Percentiles rank a stretch among this genome's conserved stretches.
These are phyloP conservation scores for Aspergillus puulaauensis DNA, from an alignment of 2,329 filamentous ascomycete genomes.

Conservation along the genomic window DNA sequence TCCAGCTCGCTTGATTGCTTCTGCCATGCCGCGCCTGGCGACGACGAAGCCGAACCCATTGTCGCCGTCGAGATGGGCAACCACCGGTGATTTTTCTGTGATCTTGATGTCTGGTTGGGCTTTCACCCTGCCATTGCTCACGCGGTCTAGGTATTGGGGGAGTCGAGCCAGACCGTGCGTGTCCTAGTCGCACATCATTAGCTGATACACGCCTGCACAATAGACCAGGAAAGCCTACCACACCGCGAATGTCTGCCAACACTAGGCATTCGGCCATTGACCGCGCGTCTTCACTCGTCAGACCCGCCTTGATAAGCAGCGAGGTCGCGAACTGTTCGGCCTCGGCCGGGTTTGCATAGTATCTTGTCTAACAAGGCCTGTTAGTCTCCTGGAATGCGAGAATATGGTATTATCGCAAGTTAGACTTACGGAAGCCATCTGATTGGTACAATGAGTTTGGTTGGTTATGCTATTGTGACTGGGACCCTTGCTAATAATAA, in stretches of 20 bases:
- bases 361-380: not conserved
- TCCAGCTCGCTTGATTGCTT: slow-evolving; percentile 65
- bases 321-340: not conserved
- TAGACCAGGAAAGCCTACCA: slow-evolving; percentile 31
- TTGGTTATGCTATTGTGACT: no score
- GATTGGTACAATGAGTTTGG: not conserved
- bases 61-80: slow-evolving; percentile 65
- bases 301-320: slow-evolving; percentile 49
- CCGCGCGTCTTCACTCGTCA: slow-evolving; percentile 57
- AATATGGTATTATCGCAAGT: no score
- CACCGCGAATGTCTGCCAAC: slow-evolving; percentile 71
- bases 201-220: no score
- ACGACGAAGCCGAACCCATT: slow-evolving; percentile 77
- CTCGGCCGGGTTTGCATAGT: not conserved
- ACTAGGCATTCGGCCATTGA: slow-evolving; percentile 68
- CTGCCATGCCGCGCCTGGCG: slow-evolving; percentile 64
- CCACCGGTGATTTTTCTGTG: slow-evolving; percentile 65
- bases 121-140: slow-evolving; percentile 68
- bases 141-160: slow-evolving; percentile 71
- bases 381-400: not conserved
- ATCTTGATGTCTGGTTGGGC: slow-evolving; percentile 59
- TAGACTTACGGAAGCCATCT: not conserved
- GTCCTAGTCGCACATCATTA: slow-evolving; percentile 42
- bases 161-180: slow-evolving; percentile 77
- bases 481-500: no score